Conservation (phyloP, 2,329 filamentous ascomycete species). For the Cladophialophora psammophila region DNA sequence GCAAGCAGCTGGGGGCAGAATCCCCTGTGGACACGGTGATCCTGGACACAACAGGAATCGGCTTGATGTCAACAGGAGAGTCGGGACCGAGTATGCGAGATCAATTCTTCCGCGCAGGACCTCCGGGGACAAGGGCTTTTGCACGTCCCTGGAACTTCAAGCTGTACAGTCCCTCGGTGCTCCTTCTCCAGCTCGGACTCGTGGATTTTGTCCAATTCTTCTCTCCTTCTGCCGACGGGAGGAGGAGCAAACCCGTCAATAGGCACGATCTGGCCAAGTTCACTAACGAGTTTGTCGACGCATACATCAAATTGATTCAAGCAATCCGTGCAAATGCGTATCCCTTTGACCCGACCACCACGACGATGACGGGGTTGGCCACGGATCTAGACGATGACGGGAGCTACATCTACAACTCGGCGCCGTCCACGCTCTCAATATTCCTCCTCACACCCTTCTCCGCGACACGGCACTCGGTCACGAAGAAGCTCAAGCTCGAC, state of each 20-base stretch:
- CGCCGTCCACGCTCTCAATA: conserved; percentile 44
- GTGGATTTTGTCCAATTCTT: conserved; percentile 27
- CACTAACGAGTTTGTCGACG: conserved; percentile 27
- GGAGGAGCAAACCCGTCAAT: conserved; percentile 13
- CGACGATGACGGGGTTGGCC: neutral
- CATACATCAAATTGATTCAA: conserved; percentile 47
- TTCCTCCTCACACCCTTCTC: conserved; percentile 49
- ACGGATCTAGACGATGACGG: conserved; percentile 24
- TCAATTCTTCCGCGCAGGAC: conserved; percentile 38
- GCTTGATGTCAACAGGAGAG: neutral
- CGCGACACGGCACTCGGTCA: conserved; percentile 45
- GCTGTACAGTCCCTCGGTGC: conserved; percentile 46
- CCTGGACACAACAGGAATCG: neutral
- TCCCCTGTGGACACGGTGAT: conserved; percentile 1
- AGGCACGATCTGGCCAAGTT: conserved; percentile 22
- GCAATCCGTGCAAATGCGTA: conserved; percentile 44
- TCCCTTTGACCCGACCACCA: conserved; percentile 35
- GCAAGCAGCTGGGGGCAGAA: conserved; percentile 5
- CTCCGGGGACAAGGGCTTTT: conserved; percentile 45
- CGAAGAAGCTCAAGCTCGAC: conserved; percentile 38
- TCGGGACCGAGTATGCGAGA: conserved; percentile 26
- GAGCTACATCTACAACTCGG: conserved; percentile 39
- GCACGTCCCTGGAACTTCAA: conserved; percentile 47
- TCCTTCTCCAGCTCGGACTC: conserved; percentile 41
- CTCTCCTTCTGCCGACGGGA: neutral